Evolutionary conservation across 148 eudicot species (phyloP).

Genomic region (Rhododendron ferrugineum): DNA sequence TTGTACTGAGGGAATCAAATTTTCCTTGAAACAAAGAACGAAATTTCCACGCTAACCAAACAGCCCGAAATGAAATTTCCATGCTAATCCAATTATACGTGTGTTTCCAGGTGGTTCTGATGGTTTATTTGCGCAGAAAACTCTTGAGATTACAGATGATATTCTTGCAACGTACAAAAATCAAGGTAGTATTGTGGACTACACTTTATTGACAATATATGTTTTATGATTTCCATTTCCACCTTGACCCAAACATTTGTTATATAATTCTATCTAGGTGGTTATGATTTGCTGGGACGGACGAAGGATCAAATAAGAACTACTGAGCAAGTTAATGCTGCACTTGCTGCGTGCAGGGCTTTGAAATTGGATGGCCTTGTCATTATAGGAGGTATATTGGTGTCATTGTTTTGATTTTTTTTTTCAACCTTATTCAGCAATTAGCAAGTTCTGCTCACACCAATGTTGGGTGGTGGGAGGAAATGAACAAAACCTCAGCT

Average conservation of each 20-base stretch:
- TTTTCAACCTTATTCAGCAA: not conserved
- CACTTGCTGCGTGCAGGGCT: constrained; percentile 70
- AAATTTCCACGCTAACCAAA: not conserved
- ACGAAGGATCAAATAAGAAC: constrained; percentile 96
- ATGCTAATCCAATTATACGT: not conserved
- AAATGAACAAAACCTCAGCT: not conserved
- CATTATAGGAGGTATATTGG: constrained; percentile 70
- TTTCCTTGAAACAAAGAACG: not conserved
- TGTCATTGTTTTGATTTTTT: not conserved
- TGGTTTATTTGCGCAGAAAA: constrained; percentile 85
- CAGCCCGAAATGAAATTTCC: not conserved
- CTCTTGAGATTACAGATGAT: constrained; percentile 83
- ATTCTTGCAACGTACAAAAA: constrained; percentile 81
- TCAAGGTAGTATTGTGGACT: constrained; percentile 48
- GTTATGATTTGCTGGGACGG: constrained; percentile 86
- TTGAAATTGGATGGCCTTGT: constrained; percentile 90
- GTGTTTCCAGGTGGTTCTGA: constrained; percentile 83
- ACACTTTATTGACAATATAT: not conserved
- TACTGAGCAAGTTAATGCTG: constrained; percentile 88
- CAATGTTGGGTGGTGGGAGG: not conserved
- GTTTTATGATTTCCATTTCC: constrained; percentile 1
- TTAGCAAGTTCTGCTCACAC: not conserved
- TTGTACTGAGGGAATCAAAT: not conserved
- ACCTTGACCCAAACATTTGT: not conserved
- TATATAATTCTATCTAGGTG: constrained; percentile 43